Evolutionary conservation across 495 filamentous ascomycete genomes (phyloP), one percentile per base, ranked within the genome.

Genomic region (Penicillium odoratum): DNA sequence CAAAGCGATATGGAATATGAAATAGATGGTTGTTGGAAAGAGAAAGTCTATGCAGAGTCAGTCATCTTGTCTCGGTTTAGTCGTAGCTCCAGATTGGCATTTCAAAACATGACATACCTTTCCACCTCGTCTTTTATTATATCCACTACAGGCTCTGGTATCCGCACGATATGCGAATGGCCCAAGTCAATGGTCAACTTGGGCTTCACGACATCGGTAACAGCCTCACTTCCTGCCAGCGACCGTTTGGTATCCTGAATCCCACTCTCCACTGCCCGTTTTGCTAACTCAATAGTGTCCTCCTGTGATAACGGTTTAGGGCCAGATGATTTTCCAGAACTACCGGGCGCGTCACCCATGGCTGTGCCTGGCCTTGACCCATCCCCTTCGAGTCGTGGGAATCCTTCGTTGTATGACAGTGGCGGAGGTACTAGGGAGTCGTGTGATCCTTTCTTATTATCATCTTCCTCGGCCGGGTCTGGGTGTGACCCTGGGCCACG

Each of bases 121-220:
- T 96, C 93, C 49, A 97, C 83, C 69, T 96, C 90, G 70, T 93
- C 85, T 74, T 92, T 95, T 53, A 98, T 92, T 61, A 96, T 84
- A 69, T 94, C 91, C 33, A 97, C 86, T 52, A 97, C 90, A 59
- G 93, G 89, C 44, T 93, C 89, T 1, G 93, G 93, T 64, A 98
- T 83, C 57, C 78, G 83, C 47, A 82, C 80, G 42, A 98, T 93
- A 60, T 86, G 84, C 57, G 87, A 89, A 69, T 93, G 86, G 59
- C 90, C 91, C 66, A 98, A 75, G 69, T 97, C 91, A 64, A 98
- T 87, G 13, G 93, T 97, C 59, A 96, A 78, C 38, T 92, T 91
- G 18, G 80, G 84, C 71, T 90, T 88, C 52, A 90, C 78, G 16
- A 84, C 85, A 69, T 83, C 85, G 54, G 81, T 87, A 18, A 89